Evolutionary conservation across 345 rosid species (phyloP).

Genomic region (Brassica rapa): DNA sequence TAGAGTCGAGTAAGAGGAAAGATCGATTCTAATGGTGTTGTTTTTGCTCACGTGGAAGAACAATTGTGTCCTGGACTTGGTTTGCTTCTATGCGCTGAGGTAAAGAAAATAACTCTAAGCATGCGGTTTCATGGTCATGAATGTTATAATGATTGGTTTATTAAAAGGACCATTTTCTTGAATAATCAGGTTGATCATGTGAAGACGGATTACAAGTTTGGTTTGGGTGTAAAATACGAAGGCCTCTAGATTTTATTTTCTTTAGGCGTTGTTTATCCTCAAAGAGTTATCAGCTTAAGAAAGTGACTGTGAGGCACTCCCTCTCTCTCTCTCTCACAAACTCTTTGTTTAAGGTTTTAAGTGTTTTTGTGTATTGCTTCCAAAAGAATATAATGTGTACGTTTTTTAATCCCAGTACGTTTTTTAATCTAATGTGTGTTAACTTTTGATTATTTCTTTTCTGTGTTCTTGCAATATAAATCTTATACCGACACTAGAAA

Average conservation of each 20-base stretch:
- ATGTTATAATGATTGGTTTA: background rate
- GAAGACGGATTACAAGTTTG: slow-evolving; percentile 91
- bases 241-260: background rate
- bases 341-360: background rate
- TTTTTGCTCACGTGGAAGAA: slow-evolving; percentile 73
- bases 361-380: background rate
- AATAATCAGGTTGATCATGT: slow-evolving; percentile 74
- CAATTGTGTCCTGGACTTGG: slow-evolving; percentile 62
- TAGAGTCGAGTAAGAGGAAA: slow-evolving; percentile 83
- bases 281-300: background rate
- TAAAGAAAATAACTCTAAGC: slow-evolving; percentile 33
- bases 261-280: background rate
- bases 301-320: background rate
- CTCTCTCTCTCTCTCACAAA: background rate
- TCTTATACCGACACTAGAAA: background rate
- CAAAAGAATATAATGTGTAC: background rate
- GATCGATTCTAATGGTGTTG: slow-evolving; percentile 81
- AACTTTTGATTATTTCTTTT: background rate
- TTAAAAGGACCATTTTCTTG: background rate
- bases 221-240: slow-evolving; percentile 64
- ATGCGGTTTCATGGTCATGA: background rate
- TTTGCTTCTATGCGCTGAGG: slow-evolving; percentile 86
- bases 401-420: background rate
- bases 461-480: background rate
- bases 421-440: background rate